phyloP scores from a whole-genome alignment of 2,329 filamentous ascomycete species.

The Anisogramma anomala region DNA sequence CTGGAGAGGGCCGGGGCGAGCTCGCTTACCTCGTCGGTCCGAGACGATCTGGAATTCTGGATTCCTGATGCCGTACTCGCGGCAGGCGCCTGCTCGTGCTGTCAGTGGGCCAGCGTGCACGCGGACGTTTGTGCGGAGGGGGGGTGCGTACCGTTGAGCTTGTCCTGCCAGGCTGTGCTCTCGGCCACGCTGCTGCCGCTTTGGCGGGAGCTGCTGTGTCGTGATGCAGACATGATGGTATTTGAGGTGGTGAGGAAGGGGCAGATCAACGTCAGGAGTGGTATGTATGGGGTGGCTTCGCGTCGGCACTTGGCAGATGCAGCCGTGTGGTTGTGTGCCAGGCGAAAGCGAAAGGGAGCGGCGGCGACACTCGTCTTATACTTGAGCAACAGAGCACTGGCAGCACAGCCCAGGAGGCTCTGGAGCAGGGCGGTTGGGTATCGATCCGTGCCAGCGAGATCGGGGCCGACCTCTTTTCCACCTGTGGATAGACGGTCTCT shows the following conservation, averaged over 20 bases:
- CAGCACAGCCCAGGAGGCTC: constrained; percentile 2
- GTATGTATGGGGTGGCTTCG: not conserved
- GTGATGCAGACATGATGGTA: constrained; percentile 11
- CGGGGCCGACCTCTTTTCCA: constrained; percentile 1
- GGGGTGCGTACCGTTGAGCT: constrained; percentile 21
- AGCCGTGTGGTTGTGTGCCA: constrained; percentile 1
- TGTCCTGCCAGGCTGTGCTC: constrained; percentile 22
- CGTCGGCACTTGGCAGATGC: no score
- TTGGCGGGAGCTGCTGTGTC: constrained; percentile 12
- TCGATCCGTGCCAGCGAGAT: not conserved
- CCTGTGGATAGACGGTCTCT: constrained; percentile 7
- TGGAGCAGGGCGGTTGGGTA: constrained; percentile 6
- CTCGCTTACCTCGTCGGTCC: constrained; percentile 23
- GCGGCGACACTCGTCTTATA: constrained; percentile 13
- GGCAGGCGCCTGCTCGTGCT: constrained; percentile 22
- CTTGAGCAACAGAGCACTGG: constrained; percentile 3
- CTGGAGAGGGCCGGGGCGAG: not conserved
- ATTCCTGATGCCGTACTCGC: constrained; percentile 19
- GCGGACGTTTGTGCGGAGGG: not conserved
- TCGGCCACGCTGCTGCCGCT: constrained; percentile 15
- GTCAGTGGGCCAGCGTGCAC: not conserved
- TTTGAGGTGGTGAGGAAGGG: constrained; percentile 8
- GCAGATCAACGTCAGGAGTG: not conserved
- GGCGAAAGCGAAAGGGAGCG: constrained; percentile 5
- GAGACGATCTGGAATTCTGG: constrained; percentile 25